Conservation (phyloP, 176 grass and related monocot species). For the Aegilops longissima region DNA sequence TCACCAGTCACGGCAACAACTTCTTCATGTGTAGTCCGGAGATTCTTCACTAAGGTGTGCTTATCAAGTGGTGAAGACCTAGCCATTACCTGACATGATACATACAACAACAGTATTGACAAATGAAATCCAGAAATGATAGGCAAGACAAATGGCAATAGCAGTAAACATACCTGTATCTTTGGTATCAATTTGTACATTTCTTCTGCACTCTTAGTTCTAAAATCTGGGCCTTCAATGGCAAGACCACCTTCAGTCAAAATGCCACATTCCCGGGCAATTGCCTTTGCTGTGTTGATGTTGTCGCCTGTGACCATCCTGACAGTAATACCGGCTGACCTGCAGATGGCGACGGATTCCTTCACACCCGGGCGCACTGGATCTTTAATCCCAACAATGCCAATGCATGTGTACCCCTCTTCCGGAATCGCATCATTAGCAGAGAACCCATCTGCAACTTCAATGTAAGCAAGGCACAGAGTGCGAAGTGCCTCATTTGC, state of each 20-base stretch:
- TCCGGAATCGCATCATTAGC: conserved; percentile 59
- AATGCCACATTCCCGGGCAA: conserved; percentile 95
- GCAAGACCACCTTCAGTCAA: conserved; percentile 82
- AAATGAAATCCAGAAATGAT: background rate
- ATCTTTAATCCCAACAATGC: conserved; percentile 95
- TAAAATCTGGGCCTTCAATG: conserved; percentile 91
- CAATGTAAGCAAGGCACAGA: conserved; percentile 85
- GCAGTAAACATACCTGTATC: conserved; percentile 61
- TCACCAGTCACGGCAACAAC: conserved; percentile 96
- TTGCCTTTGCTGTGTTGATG: conserved; percentile 96
- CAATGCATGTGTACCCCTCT: conserved; percentile 86
- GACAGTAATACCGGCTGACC: conserved; percentile 88
- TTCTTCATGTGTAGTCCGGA: conserved; percentile 67
- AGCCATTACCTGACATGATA: conserved; percentile 73
- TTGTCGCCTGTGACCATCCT: conserved; percentile 99
- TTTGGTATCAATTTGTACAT: conserved; percentile 68
- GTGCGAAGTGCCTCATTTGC: conserved; percentile 93
- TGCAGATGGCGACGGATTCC: conserved; percentile 89
- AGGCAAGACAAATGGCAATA: background rate
- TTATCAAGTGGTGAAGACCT: conserved; percentile 95
- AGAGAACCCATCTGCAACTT: conserved; percentile 58
- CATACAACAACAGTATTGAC: conserved; percentile 29
- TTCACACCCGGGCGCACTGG: conserved; percentile 87
- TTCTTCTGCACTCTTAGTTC: conserved; percentile 66
- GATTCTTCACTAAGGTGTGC: conserved; percentile 87